Evolutionary conservation across 805 yeast genomes (phyloP).

Genomic region (Metschnikowia bowlesiae): DNA sequence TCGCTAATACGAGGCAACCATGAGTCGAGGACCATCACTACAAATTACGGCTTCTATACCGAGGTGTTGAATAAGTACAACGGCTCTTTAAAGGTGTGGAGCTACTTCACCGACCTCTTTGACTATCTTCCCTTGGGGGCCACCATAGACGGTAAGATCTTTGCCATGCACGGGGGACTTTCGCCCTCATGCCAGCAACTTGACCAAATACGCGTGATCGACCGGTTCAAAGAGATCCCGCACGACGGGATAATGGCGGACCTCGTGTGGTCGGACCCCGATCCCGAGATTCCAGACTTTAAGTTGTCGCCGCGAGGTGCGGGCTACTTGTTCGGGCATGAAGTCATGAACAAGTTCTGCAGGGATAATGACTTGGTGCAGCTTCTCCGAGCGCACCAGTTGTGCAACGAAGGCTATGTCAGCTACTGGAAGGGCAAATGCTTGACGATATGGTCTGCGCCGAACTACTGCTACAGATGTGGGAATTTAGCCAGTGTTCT

Average conservation of each 20-base stretch:
- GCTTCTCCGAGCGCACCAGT: constrained; percentile 89
- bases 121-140: constrained; percentile 66
- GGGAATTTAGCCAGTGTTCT: constrained; percentile 97
- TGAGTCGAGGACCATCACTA: constrained; percentile 94
- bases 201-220: constrained; percentile 87
- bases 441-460: constrained; percentile 98
- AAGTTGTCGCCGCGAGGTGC: constrained; percentile 95
- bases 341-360: constrained; percentile 83
- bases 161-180: constrained; percentile 95
- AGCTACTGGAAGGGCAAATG: constrained; percentile 86
- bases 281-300: constrained; percentile 66
- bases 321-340: constrained; percentile 92
- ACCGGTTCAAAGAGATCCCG: constrained; percentile 90
- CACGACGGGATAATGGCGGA: constrained; percentile 99
- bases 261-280: constrained; percentile 98
- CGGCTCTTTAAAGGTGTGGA: constrained; percentile 69
- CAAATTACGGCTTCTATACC: constrained; percentile 93
- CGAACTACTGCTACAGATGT: constrained; percentile 94
- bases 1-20: constrained; percentile 90
- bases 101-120: constrained; percentile 83
- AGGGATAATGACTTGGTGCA: constrained; percentile 73
- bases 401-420: constrained; percentile 95
- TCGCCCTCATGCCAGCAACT: constrained; percentile 93
- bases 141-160: constrained; percentile 82
- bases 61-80: constrained; percentile 92